Evolutionary conservation across 257 asterid species (phyloP), one percentile per base, ranked within the genome.

Genomic region (Solanum chiquidenum): DNA sequence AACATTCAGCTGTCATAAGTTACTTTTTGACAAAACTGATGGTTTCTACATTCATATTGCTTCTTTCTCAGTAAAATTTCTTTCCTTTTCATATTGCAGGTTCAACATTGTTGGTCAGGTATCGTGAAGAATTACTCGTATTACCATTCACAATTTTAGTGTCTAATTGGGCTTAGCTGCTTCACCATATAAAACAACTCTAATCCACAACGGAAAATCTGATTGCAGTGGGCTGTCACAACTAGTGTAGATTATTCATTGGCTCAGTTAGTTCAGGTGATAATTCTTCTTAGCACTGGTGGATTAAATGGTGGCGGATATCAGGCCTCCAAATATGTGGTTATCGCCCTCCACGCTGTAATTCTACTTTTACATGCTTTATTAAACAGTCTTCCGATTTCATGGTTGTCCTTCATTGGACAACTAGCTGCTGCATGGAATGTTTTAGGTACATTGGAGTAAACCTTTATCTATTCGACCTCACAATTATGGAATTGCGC

Each of bases 31-130:
- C 14, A 46, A 80, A 27, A 80, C 35, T 46, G 10, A 80, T 16
- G 68, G 88, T 11, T 75, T 44, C 87, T 29, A 74, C 21, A 14
- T 71, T 62, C 77, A 71, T 31, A 25, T 86, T 69, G 42, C 83
- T 33, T 71, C 83, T 62, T 71, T 68, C 82, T 85, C 40, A 90
- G 40, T 6, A 49, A 46, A 7, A 72, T 62, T 34, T 27, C 42
- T 44, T 87, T 27, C 23, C 33, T 83, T 87, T 90, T 83, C 35
- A 68, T 80, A 34, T 73, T 88, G 94, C 99, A 97, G 99, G 99
- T 95, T 97, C 88, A 97, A 97, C 92, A 94, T 97, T 91, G 96
- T 94, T 86, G 99, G 99, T 38, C 99, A 97, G 99, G 99, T 97
- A 95, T 86, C 82, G 58, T 40, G 88, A 46, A 88, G 52, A 86